Percentiles rank a stretch among this genome's conserved stretches.
Evolutionary conservation across 2,329 filamentous ascomycete genomes (phyloP).

Genomic region (Aspergillus pseudoglaucus): DNA sequence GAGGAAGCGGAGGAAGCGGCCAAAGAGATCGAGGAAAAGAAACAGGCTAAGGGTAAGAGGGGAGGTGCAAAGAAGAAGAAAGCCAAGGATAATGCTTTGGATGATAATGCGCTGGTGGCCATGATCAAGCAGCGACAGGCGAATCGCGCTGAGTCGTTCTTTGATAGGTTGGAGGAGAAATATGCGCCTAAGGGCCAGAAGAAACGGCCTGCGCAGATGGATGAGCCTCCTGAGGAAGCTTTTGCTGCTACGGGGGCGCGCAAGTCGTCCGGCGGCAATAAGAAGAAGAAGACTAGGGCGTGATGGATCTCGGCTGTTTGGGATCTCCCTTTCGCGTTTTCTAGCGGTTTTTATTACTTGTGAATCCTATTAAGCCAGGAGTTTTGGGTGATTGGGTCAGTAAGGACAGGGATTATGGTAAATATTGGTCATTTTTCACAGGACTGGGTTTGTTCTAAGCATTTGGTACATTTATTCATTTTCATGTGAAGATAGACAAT

Average conservation of each 20-base stretch:
- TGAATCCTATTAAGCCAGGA: conserved; percentile 5
- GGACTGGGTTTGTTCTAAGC: background rate
- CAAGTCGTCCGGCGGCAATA: conserved; percentile 29
- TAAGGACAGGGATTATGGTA: background rate
- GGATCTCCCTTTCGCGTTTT: background rate
- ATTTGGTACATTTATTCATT: background rate
- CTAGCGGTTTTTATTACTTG: conserved; percentile 4
- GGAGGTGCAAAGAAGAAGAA: conserved; percentile 18
- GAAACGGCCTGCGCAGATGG: conserved; percentile 37
- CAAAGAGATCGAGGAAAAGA: conserved; percentile 67
- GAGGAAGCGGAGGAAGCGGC: conserved; percentile 68
- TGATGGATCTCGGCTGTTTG: conserved; percentile 4
- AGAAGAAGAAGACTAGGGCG: conserved; percentile 26
- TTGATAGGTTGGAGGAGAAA: conserved; percentile 71
- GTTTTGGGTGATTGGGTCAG: conserved; percentile 1
- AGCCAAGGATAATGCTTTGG: conserved; percentile 31
- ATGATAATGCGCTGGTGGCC: conserved; percentile 53
- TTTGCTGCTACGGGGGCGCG: conserved; percentile 41
- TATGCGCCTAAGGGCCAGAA: conserved; percentile 49
- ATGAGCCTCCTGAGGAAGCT: conserved; percentile 58
- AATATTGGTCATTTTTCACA: background rate
- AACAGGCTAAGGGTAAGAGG: conserved; percentile 52
- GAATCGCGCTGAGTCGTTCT: conserved; percentile 54
- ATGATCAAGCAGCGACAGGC: conserved; percentile 68
- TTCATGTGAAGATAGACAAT: background rate